These are phyloP conservation scores for Phytophthora pseudosyringae DNA, from an alignment of 352 stramenopile species.

Conservation along the genomic window DNA sequence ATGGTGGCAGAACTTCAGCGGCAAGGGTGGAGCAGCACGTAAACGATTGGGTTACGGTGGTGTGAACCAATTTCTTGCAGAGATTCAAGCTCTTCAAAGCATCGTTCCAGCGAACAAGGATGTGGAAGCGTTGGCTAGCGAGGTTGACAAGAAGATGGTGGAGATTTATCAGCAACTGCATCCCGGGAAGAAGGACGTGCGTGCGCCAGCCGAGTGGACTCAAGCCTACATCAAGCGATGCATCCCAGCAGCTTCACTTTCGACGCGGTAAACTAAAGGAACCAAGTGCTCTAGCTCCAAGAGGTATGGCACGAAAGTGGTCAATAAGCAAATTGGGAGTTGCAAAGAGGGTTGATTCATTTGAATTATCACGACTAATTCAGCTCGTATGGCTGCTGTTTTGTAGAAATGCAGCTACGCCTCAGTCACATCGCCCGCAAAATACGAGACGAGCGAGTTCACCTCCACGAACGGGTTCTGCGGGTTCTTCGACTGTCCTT, in stretches of 20 bases:
- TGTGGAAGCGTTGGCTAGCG: conserved; percentile 42
- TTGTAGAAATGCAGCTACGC: conserved; percentile 20
- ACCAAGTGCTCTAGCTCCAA: neutral
- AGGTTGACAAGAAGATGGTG: conserved; percentile 52
- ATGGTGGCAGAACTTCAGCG: conserved; percentile 64
- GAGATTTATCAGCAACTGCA: conserved; percentile 61
- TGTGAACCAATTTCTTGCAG: conserved; percentile 73
- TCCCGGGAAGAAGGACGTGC: conserved; percentile 54
- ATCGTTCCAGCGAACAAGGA: conserved; percentile 41
- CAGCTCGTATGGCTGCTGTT: conserved; percentile 2
- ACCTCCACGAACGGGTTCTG: conserved; percentile 50
- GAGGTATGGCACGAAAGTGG: neutral
- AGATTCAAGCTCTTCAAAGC: conserved; percentile 58
- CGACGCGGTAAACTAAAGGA: conserved; percentile 14
- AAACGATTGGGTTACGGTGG: conserved; percentile 65
- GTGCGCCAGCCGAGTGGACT: conserved; percentile 33
- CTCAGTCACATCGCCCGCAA: conserved; percentile 22
- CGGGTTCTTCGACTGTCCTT: conserved; percentile 35
- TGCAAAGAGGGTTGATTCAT: conserved; percentile 11
- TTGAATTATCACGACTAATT: conserved; percentile 14
- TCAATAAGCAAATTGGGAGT: neutral
- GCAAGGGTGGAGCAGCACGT: conserved; percentile 33
- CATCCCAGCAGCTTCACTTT: neutral
- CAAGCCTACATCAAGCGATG: conserved; percentile 37
- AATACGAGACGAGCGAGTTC: conserved; percentile 49